Base-by-base conservation (phyloP, 352 stramenopile species). In the Phytopythium cucurbitacearum region DNA sequence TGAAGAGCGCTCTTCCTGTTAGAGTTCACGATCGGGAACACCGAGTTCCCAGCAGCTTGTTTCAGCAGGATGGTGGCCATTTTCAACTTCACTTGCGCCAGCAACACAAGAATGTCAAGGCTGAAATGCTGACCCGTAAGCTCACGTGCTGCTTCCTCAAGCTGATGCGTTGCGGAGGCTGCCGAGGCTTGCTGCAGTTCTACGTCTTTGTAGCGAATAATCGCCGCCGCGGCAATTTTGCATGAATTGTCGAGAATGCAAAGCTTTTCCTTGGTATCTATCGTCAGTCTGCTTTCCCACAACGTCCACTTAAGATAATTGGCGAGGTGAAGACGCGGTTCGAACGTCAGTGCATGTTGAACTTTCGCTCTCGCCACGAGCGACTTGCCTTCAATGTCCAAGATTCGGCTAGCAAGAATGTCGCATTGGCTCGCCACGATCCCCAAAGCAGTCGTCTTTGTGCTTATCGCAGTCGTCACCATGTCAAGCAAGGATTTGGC, bases 401-500 rank as follows among this genome's bases (percentile, higher is more conserved):
- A 57, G 37, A 83, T 50, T n/a, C 39, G 16, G 12, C 69, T 71
- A 3, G 53, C 37, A 53, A 76, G 42, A 33, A 65, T 33, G n/a
- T 63, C 44, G 50, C 55, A 73, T 15, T 59, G 36, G 5, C 44
- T 48, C 12, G 10, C 28, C 33, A 39, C 12, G 51, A 34, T 32
- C n/a, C 11, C 12, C 12, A 36, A 40, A 12, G 13, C 32, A 28
- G 15, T 53, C 38, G 8, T 53, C 50, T 2, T 45, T 43, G 5
- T 39, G 48, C 0, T 53, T 33, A 13, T 33, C 7, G 12, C 62
- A 62, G 21, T 68, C 7, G 44, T 50, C 34, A 83, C 39, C 39
- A 78, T 73, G 10, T 76, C 64, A 3, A 89, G 51, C 37, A 80
- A 65, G 5, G 57, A 64, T 57, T 90, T 88, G 28, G 60, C 80